These are phyloP conservation scores for Hypoxylon perforatum DNA, from an alignment of 495 filamentous ascomycete species.

Conservation along the genomic window DNA sequence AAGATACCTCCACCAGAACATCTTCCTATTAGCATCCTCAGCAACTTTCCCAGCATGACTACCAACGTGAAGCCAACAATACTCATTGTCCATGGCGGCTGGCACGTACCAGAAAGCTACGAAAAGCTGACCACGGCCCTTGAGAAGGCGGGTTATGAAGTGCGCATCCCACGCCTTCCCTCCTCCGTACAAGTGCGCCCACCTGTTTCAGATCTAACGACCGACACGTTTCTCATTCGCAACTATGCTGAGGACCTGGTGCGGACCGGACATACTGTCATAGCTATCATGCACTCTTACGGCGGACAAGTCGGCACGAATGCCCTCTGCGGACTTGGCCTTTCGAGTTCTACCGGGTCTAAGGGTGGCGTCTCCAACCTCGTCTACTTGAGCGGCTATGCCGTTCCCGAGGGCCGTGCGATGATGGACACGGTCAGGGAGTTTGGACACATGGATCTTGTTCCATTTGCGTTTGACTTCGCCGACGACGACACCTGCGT, in stretches of 20 bases:
- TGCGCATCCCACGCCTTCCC: constrained; percentile 47
- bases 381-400: constrained; percentile 43
- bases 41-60: no score
- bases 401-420: constrained; percentile 30
- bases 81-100: constrained; percentile 44
- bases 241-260: constrained; percentile 42
- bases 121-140: constrained; percentile 43
- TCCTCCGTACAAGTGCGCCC: constrained; percentile 38
- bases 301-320: constrained; percentile 48
- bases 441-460: constrained; percentile 42
- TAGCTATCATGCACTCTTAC: constrained; percentile 51
- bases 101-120: constrained; percentile 46
- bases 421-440: constrained; percentile 46
- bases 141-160: constrained; percentile 40
- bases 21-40: no score
- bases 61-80: background rate
- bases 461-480: constrained; percentile 46
- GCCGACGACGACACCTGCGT: constrained; percentile 44
- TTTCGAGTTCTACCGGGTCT: constrained; percentile 5
- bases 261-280: constrained; percentile 34
- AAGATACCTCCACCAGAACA: no score
- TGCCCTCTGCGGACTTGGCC: constrained; percentile 40
- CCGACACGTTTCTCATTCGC: constrained; percentile 44
- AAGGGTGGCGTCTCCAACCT: constrained; percentile 43
- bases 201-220: constrained; percentile 39